These are phyloP conservation scores for Dryas alaskensis DNA, from an alignment of 306 rosid genomes.

Conservation along the genomic window DNA sequence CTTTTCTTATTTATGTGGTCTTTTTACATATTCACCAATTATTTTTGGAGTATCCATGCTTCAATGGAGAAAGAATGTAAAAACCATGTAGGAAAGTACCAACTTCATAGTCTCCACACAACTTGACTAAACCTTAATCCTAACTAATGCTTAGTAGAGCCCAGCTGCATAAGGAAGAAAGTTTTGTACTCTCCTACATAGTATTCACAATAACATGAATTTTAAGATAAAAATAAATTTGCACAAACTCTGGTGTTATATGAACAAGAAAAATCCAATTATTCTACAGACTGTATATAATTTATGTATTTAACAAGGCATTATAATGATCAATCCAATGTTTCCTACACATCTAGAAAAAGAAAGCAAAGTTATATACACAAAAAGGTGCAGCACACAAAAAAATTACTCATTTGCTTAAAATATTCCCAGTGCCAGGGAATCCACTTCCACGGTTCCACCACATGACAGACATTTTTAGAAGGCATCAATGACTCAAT, in stretches of 20 bases:
- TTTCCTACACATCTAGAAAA: neutral
- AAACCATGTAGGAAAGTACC: neutral
- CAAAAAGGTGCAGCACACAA: neutral
- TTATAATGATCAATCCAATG: neutral
- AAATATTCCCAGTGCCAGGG: neutral
- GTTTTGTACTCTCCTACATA: neutral
- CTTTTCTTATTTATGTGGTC: too few relatives aligned
- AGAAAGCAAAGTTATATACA: neutral
- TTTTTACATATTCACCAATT: too few relatives aligned
- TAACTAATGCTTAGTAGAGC: neutral
- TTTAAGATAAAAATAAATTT: too few relatives aligned
- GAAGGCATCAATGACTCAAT: neutral
- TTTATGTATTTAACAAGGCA: neutral
- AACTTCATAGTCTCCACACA: neutral
- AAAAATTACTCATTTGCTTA: neutral
- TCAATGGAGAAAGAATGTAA: neutral
- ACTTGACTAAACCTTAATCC: neutral
- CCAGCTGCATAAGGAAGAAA: neutral
- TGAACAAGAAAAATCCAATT: neutral
- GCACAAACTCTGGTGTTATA: neutral
- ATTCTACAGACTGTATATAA: neutral
- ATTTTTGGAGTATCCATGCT: neutral
- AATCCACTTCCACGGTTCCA: neutral
- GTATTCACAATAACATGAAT: neutral
- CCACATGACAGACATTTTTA: neutral